Base-by-base conservation (phyloP, 2,329 filamentous ascomycete species). In the Davidsoniella eucalypti region DNA sequence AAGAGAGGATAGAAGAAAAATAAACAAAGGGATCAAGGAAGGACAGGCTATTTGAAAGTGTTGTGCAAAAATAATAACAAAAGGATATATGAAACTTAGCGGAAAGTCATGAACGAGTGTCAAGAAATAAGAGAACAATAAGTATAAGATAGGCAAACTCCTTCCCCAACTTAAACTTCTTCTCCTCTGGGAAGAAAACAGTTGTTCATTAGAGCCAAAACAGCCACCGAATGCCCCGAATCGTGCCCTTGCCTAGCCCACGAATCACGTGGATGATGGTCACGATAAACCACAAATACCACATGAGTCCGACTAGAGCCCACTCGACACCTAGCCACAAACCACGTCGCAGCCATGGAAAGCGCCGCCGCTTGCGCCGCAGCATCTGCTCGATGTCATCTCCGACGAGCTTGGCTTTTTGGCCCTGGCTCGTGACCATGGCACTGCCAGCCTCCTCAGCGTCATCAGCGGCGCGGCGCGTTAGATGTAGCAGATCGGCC, bases 211-310 rank as follows among this genome's bases (percentile, higher is more conserved):
- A 85, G 57, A 92, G 63, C 85, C 85, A 94, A 55, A 94, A 66
- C 61, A 95, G 64, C 90, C 90, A 96, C 60, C 73, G 72, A n/a
- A 84, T 69, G 8, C 75, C 72, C 9, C 69, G 66, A 46, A 78
- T 67, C 0, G 76, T 59, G 2, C 78, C 79, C 43, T 73, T 73
- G 42, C 81, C 73, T 1, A 82, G 57, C 9, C 80, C 78, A 53
- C 79, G 67, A 36, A 84, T 65, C 12, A 84, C 63, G 53, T 85
- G 76, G 47, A 83, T 69, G 21, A 90, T 69, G 62, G 87, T 84
- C 21, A 95, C 88, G 33, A 94, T 69, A 53, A 93, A 77, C 87
- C 90, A 96, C 14, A 93, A 80, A 64, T 83, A 87, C 87, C 92
- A 95, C 80, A 96, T 86, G 57, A 93, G 76, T 3, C 84, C 84